Base-by-base conservation (phyloP, 331 rosid species). In the Stylosanthes scabra region DNA sequence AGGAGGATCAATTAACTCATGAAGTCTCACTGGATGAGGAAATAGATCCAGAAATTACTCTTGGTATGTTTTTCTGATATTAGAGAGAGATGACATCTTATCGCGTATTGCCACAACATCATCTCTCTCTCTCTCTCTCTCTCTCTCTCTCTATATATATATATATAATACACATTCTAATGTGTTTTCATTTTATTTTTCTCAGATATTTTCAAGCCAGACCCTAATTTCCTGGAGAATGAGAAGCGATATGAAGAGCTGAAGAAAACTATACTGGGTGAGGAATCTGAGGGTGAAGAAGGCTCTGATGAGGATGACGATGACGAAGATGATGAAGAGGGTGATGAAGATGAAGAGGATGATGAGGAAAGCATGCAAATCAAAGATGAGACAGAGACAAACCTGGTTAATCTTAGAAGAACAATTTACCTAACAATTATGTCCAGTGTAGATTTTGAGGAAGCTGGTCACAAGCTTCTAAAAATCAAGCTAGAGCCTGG, bases 401-500 rank as follows among this genome's bases (percentile, higher is more conserved):
- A 92, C 56, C 91, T 90, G 27, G 90, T 92, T 46, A 92, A 92
- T 70, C 93, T 92, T 65, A 84, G 93, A 39, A 88, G 95, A 62
- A 90, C 98, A n/a, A 92, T 92, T 31, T 92, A 88, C 78, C 80
- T 90, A 64, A 92, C 98, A 27, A 92, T 92, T 37, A 92, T 92
- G 98, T 88, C 95, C 57, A 88, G 93, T 84, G 96, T 88, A 50
- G 95, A 92, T 80, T 92, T 92, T 80, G 96, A 92, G 90, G 99
- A 94, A 81, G 99, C 97, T 7, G 96, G 99, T 70, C 98, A 92
- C 78, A 90, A 90, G 81, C 95, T 92, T 68, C 86, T 92, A 46
- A 88, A 92, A 81, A 92, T 92, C 71, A 89, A 88, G 84, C 88
- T 92, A 6, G 98, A 92, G 91, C 90, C 96, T 8, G 97, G 98